phyloP scores from a whole-genome alignment of 2,329 filamentous ascomycete genomes.

The Scytalidium sp. region DNA sequence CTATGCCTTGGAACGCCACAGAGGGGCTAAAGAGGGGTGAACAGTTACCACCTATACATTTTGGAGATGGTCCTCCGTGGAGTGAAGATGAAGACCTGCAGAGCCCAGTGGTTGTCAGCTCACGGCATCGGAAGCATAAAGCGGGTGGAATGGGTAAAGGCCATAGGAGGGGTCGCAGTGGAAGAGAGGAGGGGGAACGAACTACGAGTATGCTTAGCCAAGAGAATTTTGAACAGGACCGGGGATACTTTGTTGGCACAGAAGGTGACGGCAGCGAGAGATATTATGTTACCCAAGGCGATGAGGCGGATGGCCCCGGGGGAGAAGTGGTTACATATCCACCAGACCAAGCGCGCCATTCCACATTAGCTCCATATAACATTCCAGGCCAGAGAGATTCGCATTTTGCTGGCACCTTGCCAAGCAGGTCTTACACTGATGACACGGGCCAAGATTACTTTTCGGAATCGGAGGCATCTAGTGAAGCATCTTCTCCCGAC shows the following conservation, averaged over 20 bases:
- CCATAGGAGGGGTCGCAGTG: conserved; percentile 40
- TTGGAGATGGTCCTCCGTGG: conserved; percentile 86
- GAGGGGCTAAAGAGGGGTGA: conserved; percentile 58
- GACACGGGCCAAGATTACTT: conserved; percentile 34
- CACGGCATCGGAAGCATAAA: conserved; percentile 83
- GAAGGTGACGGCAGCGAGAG: conserved; percentile 70
- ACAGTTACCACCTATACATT: conserved; percentile 78
- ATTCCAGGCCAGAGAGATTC: conserved; percentile 47
- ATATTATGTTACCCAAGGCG: conserved; percentile 69
- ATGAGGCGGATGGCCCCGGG: conserved; percentile 71
- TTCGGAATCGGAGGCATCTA: conserved; percentile 57
- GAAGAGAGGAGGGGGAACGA: conserved; percentile 37
- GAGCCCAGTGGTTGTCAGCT: conserved; percentile 81
- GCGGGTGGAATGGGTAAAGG: conserved; percentile 47
- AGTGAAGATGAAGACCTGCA: conserved; percentile 95
- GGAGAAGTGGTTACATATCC: conserved; percentile 82
- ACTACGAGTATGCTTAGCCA: conserved; percentile 42
- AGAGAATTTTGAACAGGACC: conserved; percentile 54
- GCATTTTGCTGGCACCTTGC: conserved; percentile 48
- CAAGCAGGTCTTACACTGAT: conserved; percentile 32
- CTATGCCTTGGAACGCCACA: conserved; percentile 29
- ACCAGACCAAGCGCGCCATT: conserved; percentile 58
- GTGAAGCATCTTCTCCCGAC: conserved; percentile 55
- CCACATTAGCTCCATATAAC: conserved; percentile 41
- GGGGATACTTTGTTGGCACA: conserved; percentile 65